Percentiles rank a stretch among this genome's conserved stretches.
Conservation (phyloP, 176 grass and related monocot genomes). For the Triticum timopheevii region DNA sequence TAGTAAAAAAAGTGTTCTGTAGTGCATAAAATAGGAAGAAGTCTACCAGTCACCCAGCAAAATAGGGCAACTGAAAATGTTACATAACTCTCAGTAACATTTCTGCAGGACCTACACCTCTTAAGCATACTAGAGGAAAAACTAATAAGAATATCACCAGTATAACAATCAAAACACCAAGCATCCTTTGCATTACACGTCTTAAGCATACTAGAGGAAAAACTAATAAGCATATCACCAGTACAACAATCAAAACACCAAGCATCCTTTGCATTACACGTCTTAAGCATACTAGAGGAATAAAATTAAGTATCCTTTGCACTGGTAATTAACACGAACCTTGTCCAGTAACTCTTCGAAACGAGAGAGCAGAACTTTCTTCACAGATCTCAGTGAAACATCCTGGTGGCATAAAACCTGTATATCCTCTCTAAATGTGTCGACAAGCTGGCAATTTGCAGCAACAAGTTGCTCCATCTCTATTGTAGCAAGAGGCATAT, state of each 20-base stretch:
- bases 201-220: background rate
- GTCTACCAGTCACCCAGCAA: background rate
- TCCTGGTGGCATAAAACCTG: slow-evolving; percentile 34
- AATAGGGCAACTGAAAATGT: slow-evolving; percentile 14
- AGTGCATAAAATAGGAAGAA: slow-evolving; percentile 6
- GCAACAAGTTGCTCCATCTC: slow-evolving; percentile 69
- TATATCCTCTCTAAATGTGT: slow-evolving; percentile 54
- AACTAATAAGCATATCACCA: background rate
- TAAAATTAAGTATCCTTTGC: background rate
- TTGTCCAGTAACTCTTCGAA: slow-evolving; percentile 71
- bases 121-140: background rate
- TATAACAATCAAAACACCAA: background rate
- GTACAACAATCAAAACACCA: background rate
- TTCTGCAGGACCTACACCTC: background rate
- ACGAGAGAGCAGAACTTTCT: slow-evolving; percentile 52
- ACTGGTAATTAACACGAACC: slow-evolving; percentile 40
- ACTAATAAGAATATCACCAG: background rate
- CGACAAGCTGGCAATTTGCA: slow-evolving; percentile 54
- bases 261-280: background rate
- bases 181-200: background rate
- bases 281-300: background rate
- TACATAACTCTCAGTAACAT: background rate
- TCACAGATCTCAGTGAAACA: slow-evolving; percentile 55
- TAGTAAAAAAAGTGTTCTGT: background rate
- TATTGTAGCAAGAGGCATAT: slow-evolving; percentile 55